phyloP scores from a whole-genome alignment of 441 rosid genomes.

The Populus hybrid region DNA sequence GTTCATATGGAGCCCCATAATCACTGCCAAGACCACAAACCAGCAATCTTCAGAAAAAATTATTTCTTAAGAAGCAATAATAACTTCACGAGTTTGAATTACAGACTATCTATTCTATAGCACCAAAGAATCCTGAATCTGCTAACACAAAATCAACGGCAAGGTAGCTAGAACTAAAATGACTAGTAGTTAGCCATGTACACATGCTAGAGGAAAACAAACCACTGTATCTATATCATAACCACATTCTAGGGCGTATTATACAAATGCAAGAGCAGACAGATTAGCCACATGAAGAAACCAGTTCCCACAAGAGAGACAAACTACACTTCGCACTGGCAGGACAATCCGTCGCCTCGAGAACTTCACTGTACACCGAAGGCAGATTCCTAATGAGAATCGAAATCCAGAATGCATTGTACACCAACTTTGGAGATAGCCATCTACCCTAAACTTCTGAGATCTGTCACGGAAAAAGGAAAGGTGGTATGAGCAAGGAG shows the following conservation, averaged over 20 bases:
- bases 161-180: conserved; percentile 15
- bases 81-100: conserved; percentile 31
- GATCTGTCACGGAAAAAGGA: conserved; percentile 15
- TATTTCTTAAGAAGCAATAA: conserved; percentile 15
- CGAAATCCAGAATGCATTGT: conserved; percentile 16
- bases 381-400: conserved; percentile 12
- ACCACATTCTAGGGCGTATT: conserved; percentile 29
- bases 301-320: conserved; percentile 7
- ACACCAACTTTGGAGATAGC: conserved; percentile 19
- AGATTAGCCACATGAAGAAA: conserved; percentile 21
- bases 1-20: neutral
- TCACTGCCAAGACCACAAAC: neutral
- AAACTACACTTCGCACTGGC: conserved; percentile 8
- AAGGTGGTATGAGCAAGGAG: neutral
- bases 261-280: conserved; percentile 32
- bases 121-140: conserved; percentile 43
- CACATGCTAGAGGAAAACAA: conserved; percentile 32
- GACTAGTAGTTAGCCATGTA: conserved; percentile 41
- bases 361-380: conserved; percentile 31
- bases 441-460: conserved; percentile 31
- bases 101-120: conserved; percentile 30
- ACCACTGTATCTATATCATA: conserved; percentile 23
- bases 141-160: conserved; percentile 20
- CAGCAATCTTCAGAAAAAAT: neutral
- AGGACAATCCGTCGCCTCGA: conserved; percentile 9